A percentile compares a stretch with the other conserved stretches of the same genome.
phyloP scores from a whole-genome alignment of 2,329 filamentous ascomycete genomes.

The Hypoxylon sp. region DNA sequence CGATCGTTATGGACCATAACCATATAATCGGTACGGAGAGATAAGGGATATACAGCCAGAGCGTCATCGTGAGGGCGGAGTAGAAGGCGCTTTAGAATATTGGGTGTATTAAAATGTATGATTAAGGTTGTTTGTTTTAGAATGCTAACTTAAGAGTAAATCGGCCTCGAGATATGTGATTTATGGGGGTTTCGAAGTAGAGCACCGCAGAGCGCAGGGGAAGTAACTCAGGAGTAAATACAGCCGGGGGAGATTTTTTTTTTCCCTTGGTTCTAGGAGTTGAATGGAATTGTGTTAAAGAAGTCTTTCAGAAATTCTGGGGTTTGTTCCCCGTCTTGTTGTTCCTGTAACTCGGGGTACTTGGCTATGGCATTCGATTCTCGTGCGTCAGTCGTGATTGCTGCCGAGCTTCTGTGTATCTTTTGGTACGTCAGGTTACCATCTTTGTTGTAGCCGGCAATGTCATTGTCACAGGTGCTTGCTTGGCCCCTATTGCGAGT shows the following conservation, averaged over 20 bases:
- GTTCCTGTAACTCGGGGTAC: not conserved
- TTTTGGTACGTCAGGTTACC: not conserved
- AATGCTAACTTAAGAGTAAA: not conserved
- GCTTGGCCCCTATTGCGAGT: not conserved
- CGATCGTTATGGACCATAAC: not conserved
- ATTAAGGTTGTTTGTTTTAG: not conserved
- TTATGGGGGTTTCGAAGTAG: not conserved
- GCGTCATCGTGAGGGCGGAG: not conserved
- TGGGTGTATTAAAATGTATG: not conserved
- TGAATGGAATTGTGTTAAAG: constrained; percentile 7
- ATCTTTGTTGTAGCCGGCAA: constrained; percentile 5
- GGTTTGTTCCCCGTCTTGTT: constrained; percentile 7
- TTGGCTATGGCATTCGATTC: not conserved
- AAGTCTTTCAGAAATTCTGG: not conserved
- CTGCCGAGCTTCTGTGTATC: not conserved
- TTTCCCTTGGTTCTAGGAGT: not conserved
- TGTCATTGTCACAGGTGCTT: constrained; percentile 5
- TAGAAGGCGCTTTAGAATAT: not conserved
- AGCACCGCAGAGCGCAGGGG: not conserved
- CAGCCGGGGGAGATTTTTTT: not conserved
- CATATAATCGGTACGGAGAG: not conserved
- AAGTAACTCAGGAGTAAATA: not conserved
- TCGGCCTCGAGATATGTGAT: not conserved
- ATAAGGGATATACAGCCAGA: not conserved
- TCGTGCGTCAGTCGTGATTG: constrained; percentile 9